Percentiles rank a stretch among this genome's conserved stretches.
phyloP scores from a whole-genome alignment of 1,139 yeast genomes.

The Torulaspora pretoriensis region DNA sequence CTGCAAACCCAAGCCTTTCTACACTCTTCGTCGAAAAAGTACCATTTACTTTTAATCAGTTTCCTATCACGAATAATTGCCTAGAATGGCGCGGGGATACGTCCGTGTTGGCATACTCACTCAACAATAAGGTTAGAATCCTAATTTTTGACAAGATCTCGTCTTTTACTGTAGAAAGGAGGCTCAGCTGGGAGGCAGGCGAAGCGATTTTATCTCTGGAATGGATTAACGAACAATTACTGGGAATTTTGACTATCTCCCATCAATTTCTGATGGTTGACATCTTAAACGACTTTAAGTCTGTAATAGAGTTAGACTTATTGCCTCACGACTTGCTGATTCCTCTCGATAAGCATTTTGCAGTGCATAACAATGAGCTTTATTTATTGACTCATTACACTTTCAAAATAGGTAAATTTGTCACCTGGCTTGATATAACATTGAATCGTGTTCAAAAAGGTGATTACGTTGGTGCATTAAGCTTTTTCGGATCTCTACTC shows the following conservation, averaged over 20 bases:
- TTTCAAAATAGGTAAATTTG: conserved; percentile 27
- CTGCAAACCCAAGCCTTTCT: conserved; percentile 38
- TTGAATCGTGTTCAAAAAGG: conserved; percentile 32
- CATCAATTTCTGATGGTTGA: conserved; percentile 45
- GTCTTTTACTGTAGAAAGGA: conserved; percentile 24
- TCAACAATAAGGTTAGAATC: conserved; percentile 3
- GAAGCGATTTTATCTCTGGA: conserved; percentile 51
- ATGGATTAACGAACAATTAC: conserved; percentile 55
- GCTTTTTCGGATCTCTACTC: conserved; percentile 47
- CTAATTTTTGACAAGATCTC: conserved; percentile 21
- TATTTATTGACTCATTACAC: conserved; percentile 27
- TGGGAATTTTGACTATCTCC: conserved; percentile 50
- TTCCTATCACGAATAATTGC: conserved; percentile 59
- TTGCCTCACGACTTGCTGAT: conserved; percentile 41
- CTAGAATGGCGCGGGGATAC: conserved; percentile 49
- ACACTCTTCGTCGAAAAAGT: conserved; percentile 20
- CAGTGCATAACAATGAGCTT: conserved; percentile 19
- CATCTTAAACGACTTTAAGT: conserved; percentile 35
- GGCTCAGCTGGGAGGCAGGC: conserved; percentile 42
- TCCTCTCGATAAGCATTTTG: conserved; percentile 41
- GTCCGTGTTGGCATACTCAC: conserved; percentile 11
- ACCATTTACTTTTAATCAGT: conserved; percentile 14
- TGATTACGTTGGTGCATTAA: conserved; percentile 38
- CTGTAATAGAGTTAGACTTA: conserved; percentile 43
- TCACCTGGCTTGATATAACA: conserved; percentile 34